Evolutionary conservation across 78 protist genomes (phyloP), one percentile per base, ranked within the genome.

Genomic region (Chrysochromulina parva): DNA sequence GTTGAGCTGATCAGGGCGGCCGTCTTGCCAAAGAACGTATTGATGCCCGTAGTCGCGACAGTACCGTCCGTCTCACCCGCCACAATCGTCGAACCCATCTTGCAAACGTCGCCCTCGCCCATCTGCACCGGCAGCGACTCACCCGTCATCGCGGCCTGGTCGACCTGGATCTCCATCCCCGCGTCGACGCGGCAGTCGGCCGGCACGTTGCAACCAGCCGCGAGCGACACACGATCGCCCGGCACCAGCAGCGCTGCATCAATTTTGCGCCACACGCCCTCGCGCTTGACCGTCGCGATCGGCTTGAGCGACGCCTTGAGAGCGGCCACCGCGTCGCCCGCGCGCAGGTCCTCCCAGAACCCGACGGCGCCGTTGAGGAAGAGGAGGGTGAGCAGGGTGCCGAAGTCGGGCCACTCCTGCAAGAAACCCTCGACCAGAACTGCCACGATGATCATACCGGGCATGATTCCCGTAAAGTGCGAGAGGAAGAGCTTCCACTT

Each of bases 291-390:
- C 20, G 53, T 6, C 4, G 2, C 89, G 19, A n/a, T 7, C 2
- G 95, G 93, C 53, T 93, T 91, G 62, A 97, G 90, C 20, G 94
- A 62, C 14, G 76, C 81, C 94, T 92, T 94, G 28, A 97, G 93
- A 4, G 96, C 98, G 3, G 95, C 95, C 0, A 97, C 93, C 3
- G 98, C 97, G 74, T 93, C 88, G 78, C 96, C 97, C 5, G 98
- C 98, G 28, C 88, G 92, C 50, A 82, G 69, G 48, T 94, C 97
- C 92, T 97, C 88, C 6, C 24, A 58, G 55, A 89, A 89, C 10
- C 81, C 47, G 91, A 89, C 16, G 16, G 55, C 9, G 16, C 26
- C 80, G 9, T 73, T 73, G 80, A 9, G 4, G 26, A 73, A 9
- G 9, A 73, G 80, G 26, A 73, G 38, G 26, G 80, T 9, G 48